Evolutionary conservation across 2,329 filamentous ascomycete species (phyloP), one percentile per base, ranked within the genome.

Genomic region (Aureobasidium leucospermi): DNA sequence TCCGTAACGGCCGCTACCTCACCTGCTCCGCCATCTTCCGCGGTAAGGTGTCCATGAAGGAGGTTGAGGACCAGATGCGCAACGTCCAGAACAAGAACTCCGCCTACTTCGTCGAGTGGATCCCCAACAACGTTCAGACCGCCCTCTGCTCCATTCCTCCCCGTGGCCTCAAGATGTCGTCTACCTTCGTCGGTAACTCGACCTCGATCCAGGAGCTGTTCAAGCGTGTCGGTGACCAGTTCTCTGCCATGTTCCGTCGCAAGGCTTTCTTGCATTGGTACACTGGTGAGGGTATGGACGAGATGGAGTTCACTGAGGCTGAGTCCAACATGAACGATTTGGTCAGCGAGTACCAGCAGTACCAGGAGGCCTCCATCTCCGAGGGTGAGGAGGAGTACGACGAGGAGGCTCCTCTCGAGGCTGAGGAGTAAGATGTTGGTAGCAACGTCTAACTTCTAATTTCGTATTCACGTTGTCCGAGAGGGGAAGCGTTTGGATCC

Each of bases 211-310:
- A 99, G 85, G 94, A 99, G 83, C 89, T 99, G 71, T 99, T 99
- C 89, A 97, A 99, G 90, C 93, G 94, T 86, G 83, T 99, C 70
- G 94, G 94, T 75, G 94, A 99, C 79, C 94, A 99, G 82, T 99
- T 99, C 86, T 92, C 88, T 81, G 94, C 92, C 76, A 99, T 99
- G 94, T 99, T 99, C 88, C 86, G 94, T 82, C 91, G 94, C 81
- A 99, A 97, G 89, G 94, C 94, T 87, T 99, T 99, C 91, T 90
- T 99, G 86, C 94, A 97, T 84, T 99, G 94, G 94, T 99, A 99
- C 83, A 99, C 94, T 86, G 92, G 92, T 75, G 94, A 99, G 85
- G 94, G 94, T 82, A 99, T 99, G 94, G 94, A 99, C 81, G 94
- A 99, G 88, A 97, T 99, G 94, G 94, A 99, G 83, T 99, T 99